Base-by-base conservation (phyloP, 2,329 filamentous ascomycete species). In the Aaosphaeria pasadenensis region DNA sequence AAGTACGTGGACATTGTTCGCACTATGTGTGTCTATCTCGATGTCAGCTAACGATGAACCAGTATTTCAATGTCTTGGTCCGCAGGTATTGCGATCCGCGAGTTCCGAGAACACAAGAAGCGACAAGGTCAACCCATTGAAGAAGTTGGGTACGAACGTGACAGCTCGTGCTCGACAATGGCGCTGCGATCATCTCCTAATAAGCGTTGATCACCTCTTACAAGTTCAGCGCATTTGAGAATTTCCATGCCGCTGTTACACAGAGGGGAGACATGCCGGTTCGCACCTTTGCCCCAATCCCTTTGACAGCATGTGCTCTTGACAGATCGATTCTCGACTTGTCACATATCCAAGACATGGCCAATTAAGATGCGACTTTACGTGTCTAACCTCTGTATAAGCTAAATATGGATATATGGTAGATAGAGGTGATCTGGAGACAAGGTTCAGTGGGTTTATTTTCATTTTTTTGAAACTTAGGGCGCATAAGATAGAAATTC, bases 1-100 rank as follows among this genome's bases (percentile, higher is more conserved):
- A 36, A 13, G 33, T 36, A 36, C 13, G 33, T 36, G 33, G 33
- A 36, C 4, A 4, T 13, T 36, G 13, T 9, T 11, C 9, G 33
- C 33, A 36, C 33, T 11, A 11, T 36, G 9, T 36, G 33, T 9
- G 9, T 36, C 13, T 36, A 36, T 36, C 9, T 36, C 33, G 33
- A 36, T 62, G 33, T 11, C 13, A 36, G 4, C 33, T 36, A 36
- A 36, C 13, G 33, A 36, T 1, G 50, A 13, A 11, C 13, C 13
- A 36, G 33, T 36, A 36, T 36, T 9, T 36, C 33, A 11, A 13
- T 11, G 33, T 11, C 33, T 36, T 36, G 33, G 33, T 11, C 33
- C 9, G 33, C 33, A 13, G 33, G 33, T 9, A 36, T 36, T 36
- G 9, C 33, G 33, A 36, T 36, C 9, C 33, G 33, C 9, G 33